Conservation (phyloP, 1,284 basidiomycete species). For the Cronartium quercuum region DNA sequence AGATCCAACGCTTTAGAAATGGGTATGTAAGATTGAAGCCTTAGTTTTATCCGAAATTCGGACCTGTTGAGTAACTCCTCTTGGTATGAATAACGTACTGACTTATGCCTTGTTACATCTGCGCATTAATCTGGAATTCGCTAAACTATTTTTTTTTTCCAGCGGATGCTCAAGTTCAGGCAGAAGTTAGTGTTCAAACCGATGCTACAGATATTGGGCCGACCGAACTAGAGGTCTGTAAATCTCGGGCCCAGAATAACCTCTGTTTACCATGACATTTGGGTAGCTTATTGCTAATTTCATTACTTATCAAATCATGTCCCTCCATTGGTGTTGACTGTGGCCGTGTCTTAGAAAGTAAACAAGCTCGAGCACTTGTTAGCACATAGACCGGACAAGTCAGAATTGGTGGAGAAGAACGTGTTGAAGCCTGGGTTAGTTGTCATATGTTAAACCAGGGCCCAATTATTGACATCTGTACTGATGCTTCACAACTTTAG, state of each 20-base stretch:
- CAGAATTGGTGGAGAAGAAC: slow-evolving; percentile 64
- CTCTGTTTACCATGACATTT: no score
- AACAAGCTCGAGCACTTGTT: slow-evolving; percentile 59
- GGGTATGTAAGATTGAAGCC: no score
- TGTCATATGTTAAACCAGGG: not conserved
- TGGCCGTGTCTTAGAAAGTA: slow-evolving; percentile 2
- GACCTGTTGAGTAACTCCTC: no score
- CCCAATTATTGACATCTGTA: not conserved
- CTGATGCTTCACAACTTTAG: slow-evolving; percentile 38
- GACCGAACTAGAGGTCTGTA: slow-evolving; percentile 1
- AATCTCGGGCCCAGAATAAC: no score
- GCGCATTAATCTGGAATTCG: no score
- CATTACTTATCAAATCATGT: no score
- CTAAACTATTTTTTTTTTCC: no score
- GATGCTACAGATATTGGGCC: slow-evolving; percentile 24
- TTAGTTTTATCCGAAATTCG: no score
- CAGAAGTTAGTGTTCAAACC: not conserved
- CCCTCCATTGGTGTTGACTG: not conserved
- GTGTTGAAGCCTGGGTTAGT: slow-evolving; percentile 57
- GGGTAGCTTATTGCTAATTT: no score
- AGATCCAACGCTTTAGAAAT: no score
- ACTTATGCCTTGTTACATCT: no score
- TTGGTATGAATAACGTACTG: no score
- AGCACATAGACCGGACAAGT: slow-evolving; percentile 57
- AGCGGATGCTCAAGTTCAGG: not conserved